phyloP scores from a whole-genome alignment of 805 yeast species.

The Candida wancherniae region DNA sequence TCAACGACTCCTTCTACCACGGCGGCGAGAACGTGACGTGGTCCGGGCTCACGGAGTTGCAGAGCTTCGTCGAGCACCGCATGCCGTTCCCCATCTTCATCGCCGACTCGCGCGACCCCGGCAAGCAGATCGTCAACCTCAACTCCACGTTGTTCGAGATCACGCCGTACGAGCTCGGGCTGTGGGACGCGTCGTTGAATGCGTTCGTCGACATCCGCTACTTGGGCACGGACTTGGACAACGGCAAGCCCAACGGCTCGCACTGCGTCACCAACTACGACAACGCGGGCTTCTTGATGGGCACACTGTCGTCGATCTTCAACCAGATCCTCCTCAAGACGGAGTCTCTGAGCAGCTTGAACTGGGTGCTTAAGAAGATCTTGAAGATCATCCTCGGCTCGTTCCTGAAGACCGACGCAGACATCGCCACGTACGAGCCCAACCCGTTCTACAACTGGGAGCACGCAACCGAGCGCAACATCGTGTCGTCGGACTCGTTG shows the following conservation, averaged over 20 bases:
- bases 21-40: slow-evolving; percentile 20
- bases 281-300: slow-evolving; percentile 67
- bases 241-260: slow-evolving; percentile 16
- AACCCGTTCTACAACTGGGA: slow-evolving; percentile 56
- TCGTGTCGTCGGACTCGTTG: slow-evolving; percentile 37
- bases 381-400: slow-evolving; percentile 21
- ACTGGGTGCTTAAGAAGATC: slow-evolving; percentile 18
- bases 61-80: slow-evolving; percentile 23
- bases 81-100: slow-evolving; percentile 73
- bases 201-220: slow-evolving; percentile 28
- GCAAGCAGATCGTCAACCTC: slow-evolving; percentile 46
- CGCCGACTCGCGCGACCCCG: slow-evolving; percentile 62
- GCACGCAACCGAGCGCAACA: slow-evolving; percentile 30
- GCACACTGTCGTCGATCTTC: slow-evolving; percentile 79
- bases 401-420: slow-evolving; percentile 50
- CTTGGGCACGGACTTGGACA: slow-evolving; percentile 24
- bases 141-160: slow-evolving; percentile 60
- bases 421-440: slow-evolving; percentile 66
- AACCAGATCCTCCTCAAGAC: slow-evolving; percentile 59
- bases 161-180: slow-evolving; percentile 37
- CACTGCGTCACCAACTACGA: slow-evolving; percentile 29
- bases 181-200: slow-evolving; percentile 38
- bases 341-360: slow-evolving; percentile 32
- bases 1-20: slow-evolving; percentile 9
- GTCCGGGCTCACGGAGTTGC: slow-evolving; percentile 21